These are phyloP conservation scores for Neophaeococcomyces aloes DNA, from an alignment of 2,329 filamentous ascomycete genomes.

Conservation along the genomic window DNA sequence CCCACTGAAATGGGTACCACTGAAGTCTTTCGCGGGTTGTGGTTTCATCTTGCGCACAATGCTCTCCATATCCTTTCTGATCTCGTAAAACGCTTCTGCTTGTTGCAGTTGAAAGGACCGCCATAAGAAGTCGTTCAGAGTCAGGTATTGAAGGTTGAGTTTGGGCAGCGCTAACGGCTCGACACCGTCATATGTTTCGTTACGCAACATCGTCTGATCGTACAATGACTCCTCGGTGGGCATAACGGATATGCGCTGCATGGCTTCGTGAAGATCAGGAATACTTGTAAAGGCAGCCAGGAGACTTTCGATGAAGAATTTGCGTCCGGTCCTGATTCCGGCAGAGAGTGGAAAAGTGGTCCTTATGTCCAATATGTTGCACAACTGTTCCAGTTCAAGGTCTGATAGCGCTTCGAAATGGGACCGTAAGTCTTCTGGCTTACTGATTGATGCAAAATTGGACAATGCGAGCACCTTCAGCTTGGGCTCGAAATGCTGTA, in stretches of 20 bases:
- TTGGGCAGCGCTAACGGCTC: constrained; percentile 84
- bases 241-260: constrained; percentile 60
- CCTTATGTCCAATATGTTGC: constrained; percentile 62
- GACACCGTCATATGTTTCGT: constrained; percentile 79
- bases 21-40: constrained; percentile 51
- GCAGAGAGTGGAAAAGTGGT: constrained; percentile 68
- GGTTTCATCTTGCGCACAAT: constrained; percentile 70
- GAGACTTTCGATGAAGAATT: constrained; percentile 52
- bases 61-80: constrained; percentile 81
- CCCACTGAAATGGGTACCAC: constrained; percentile 61
- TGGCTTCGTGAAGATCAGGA: constrained; percentile 70
- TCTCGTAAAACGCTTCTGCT: constrained; percentile 85
- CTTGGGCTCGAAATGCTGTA: constrained; percentile 80
- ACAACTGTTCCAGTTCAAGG: constrained; percentile 60
- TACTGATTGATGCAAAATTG: constrained; percentile 81
- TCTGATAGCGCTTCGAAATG: constrained; percentile 66
- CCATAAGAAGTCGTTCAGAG: constrained; percentile 94
- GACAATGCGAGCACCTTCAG: constrained; percentile 83
- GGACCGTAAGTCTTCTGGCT: constrained; percentile 63
- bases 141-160: constrained; percentile 88
- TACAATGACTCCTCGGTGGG: constrained; percentile 77
- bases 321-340: constrained; percentile 50
- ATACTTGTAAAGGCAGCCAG: constrained; percentile 64
- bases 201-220: constrained; percentile 64
- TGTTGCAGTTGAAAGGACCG: constrained; percentile 80